Percentiles rank a stretch among this genome's conserved stretches.
Conservation (phyloP, 257 asterid species). For the Linderniella brevidens region DNA sequence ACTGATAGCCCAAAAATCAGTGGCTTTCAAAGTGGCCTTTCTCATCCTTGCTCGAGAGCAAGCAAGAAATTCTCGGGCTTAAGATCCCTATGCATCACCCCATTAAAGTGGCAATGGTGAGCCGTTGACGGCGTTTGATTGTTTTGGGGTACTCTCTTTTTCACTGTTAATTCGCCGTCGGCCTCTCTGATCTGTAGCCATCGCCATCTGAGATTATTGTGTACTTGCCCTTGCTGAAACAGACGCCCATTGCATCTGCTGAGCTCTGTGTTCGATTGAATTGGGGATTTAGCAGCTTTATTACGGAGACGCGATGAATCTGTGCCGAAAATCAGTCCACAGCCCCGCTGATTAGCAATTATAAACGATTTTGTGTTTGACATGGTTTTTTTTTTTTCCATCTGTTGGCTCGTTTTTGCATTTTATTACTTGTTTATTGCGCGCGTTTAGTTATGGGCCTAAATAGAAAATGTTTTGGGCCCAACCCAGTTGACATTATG, state of each 20-base stretch:
- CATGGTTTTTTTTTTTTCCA: too few species aligned
- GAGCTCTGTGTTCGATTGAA: too few species aligned
- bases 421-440: too few species aligned
- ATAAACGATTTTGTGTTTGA: too few species aligned
- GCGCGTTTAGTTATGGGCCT: too few species aligned
- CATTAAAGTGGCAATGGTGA: slow-evolving; percentile 58
- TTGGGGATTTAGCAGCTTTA: too few species aligned
- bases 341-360: too few species aligned
- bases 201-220: slow-evolving; percentile 10
- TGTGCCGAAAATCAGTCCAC: too few species aligned
- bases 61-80: slow-evolving; percentile 63
- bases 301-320: too few species aligned
- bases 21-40: slow-evolving; percentile 37
- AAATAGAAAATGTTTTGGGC: too few species aligned
- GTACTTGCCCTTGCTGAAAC: slow-evolving; percentile 30
- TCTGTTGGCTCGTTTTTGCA: too few species aligned
- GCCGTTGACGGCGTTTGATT: slow-evolving; percentile 22
- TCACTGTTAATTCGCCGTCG: slow-evolving; percentile 1
- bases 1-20: slow-evolving; percentile 62
- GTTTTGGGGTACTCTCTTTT: slow-evolving; percentile 7
- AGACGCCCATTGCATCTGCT: slow-evolving; percentile 26
- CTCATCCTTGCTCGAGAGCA: slow-evolving; percentile 42
- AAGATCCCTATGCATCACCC: slow-evolving; percentile 62
- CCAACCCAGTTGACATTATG: too few species aligned
- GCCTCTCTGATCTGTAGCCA: slow-evolving; percentile 9